A percentile compares a stretch with the other conserved stretches of the same genome.
These are phyloP conservation scores for Nakazawaea anatomiae DNA, from an alignment of 805 yeast species.

Conservation along the genomic window DNA sequence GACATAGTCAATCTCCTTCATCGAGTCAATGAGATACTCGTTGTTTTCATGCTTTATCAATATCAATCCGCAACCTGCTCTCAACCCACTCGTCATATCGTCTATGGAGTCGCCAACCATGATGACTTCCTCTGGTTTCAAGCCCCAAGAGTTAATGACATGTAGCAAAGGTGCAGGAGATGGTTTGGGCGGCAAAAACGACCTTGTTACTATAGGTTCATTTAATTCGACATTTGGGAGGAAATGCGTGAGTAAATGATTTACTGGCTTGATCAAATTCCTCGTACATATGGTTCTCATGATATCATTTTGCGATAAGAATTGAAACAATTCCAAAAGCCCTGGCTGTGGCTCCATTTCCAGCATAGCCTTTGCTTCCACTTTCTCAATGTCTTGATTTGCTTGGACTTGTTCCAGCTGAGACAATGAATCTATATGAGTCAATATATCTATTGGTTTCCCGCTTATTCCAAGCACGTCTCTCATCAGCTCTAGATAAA, in stretches of 20 bases:
- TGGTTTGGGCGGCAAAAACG: constrained; percentile 65
- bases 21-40: constrained; percentile 30
- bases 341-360: constrained; percentile 50
- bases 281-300: constrained; percentile 59
- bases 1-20: constrained; percentile 29
- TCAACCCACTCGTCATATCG: constrained; percentile 57
- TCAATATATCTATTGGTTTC: constrained; percentile 45
- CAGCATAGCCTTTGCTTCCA: constrained; percentile 61
- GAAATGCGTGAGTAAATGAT: constrained; percentile 39
- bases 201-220: constrained; percentile 55
- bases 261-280: constrained; percentile 49
- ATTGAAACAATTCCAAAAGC: constrained; percentile 33
- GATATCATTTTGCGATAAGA: constrained; percentile 21
- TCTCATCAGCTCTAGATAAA: constrained; percentile 45
- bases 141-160: constrained; percentile 44
- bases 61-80: constrained; percentile 59
- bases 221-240: constrained; percentile 31
- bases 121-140: constrained; percentile 38
- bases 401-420: constrained; percentile 35
- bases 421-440: constrained; percentile 39
- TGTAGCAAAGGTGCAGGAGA: constrained; percentile 56
- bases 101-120: constrained; percentile 76
- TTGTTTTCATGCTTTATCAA: constrained; percentile 50
- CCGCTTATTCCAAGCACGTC: constrained; percentile 44
- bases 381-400: constrained; percentile 35